Evolutionary conservation across 768 basidiomycete species (phyloP).

Genomic region (Leucogyrophana mollusca): DNA sequence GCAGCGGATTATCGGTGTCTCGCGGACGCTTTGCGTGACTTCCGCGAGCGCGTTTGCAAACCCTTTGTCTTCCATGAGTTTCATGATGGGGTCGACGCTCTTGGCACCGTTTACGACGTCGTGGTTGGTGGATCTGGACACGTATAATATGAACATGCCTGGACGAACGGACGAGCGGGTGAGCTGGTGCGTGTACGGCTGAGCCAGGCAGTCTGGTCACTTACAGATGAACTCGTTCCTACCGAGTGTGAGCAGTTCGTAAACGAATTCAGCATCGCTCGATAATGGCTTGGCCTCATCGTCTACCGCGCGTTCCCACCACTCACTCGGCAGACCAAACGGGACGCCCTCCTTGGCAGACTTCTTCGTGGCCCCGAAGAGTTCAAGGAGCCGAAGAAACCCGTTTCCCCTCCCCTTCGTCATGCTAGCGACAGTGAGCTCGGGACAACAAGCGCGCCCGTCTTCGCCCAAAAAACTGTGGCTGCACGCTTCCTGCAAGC

Average conservation of each 20-base stretch:
- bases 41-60: not conserved
- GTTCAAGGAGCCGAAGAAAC: constrained; percentile 4
- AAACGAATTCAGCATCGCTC: constrained; percentile 1
- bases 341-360: constrained; percentile 4
- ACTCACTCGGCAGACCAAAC: constrained; percentile 13
- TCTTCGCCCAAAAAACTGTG: constrained; percentile 4
- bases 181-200: too few species aligned
- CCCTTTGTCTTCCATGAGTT: constrained; percentile 4
- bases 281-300: not conserved
- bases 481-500: constrained; percentile 10
- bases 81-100: not conserved
- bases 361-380: constrained; percentile 1
- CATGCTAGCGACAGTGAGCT: constrained; percentile 10
- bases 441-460: constrained; percentile 16
- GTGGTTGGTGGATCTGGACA: constrained; percentile 1
- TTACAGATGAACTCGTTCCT: constrained; percentile 18
- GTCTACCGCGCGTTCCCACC: constrained; percentile 14
- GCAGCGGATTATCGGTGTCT: constrained; percentile 17
- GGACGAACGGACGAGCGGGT: too few species aligned
- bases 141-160: constrained; percentile 8
- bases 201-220: too few species aligned
- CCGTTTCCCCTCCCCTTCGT: constrained; percentile 6
- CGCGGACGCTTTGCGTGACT: not conserved
- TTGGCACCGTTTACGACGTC: not conserved
- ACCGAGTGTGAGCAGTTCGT: constrained; percentile 8